Conservation (phyloP, 345 rosid genomes). For the Nephelium lappaceum region DNA sequence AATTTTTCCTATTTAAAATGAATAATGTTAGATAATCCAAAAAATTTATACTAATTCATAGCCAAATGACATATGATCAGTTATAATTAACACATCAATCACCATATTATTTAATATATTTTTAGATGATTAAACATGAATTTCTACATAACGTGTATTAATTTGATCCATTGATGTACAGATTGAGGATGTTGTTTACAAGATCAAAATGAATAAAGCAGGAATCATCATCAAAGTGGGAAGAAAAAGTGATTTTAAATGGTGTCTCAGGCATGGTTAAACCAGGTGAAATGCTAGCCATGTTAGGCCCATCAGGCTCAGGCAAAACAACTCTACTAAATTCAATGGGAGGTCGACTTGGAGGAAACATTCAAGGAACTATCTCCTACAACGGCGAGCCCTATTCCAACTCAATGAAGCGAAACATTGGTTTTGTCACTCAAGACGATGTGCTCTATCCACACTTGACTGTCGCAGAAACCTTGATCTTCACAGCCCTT, state of each 20-base stretch:
- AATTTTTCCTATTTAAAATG: too few species aligned
- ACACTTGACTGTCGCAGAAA: slow-evolving; percentile 49
- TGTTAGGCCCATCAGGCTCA: slow-evolving; percentile 65
- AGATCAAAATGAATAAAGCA: slow-evolving; percentile 32
- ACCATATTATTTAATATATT: too few species aligned
- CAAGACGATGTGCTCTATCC: slow-evolving; percentile 65
- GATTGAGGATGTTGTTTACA: slow-evolving; percentile 61
- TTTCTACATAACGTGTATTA: not conserved
- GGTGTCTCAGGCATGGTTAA: slow-evolving; percentile 50
- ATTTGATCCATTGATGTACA: slow-evolving; percentile 22
- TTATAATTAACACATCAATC: too few species aligned
- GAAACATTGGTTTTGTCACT: slow-evolving; percentile 60
- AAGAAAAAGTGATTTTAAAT: slow-evolving; percentile 48
- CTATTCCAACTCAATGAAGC: slow-evolving; percentile 42
- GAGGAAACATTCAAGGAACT: slow-evolving; percentile 39
- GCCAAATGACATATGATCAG: too few species aligned
- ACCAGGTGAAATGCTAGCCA: slow-evolving; percentile 60
- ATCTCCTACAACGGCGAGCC: slow-evolving; percentile 51
- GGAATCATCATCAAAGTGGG: slow-evolving; percentile 17
- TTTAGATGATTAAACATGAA: not conserved
- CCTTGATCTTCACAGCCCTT: slow-evolving; percentile 39
- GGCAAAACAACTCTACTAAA: slow-evolving; percentile 60
- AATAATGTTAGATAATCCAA: too few species aligned
- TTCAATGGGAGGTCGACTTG: slow-evolving; percentile 55
- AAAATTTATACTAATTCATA: too few species aligned